Percentiles rank a stretch among this genome's conserved stretches.
Conservation (phyloP, 768 basidiomycete species). For the Phaeolepiota aurea region DNA sequence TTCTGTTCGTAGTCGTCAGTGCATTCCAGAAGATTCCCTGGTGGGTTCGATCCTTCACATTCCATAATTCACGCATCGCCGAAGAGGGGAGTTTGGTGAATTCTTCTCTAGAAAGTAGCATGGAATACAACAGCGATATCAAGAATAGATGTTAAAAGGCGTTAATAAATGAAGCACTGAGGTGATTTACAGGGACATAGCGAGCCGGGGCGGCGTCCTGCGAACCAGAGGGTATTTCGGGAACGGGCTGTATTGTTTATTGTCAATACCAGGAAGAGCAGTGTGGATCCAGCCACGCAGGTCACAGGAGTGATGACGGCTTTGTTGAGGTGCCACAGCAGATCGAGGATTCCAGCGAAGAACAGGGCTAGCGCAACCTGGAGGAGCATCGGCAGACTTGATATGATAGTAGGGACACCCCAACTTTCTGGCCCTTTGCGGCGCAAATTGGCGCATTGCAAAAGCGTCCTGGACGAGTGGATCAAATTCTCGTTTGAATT, state of each 20-base stretch:
- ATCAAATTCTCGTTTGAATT: conserved; percentile 10
- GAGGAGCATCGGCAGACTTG: conserved; percentile 15
- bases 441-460: conserved; percentile 13
- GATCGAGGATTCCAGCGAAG: conserved; percentile 14
- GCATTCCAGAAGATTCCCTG: no score
- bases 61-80: no score
- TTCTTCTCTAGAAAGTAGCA: no score
- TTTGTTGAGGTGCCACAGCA: conserved; percentile 12
- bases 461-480: conserved; percentile 7
- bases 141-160: not conserved
- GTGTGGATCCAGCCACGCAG: conserved; percentile 7
- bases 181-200: conserved; percentile 11
- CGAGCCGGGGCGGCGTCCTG: not conserved
- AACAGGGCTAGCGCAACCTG: conserved; percentile 16
- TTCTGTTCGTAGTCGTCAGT: no score
- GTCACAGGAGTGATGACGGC: conserved; percentile 11
- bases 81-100: no score
- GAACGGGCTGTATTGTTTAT: no score
- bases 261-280: conserved; percentile 11
- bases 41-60: no score
- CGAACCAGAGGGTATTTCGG: no score
- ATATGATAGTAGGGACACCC: conserved; percentile 12
- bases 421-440: conserved; percentile 13
- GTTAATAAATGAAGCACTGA: conserved; percentile 7
- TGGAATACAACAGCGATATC: no score